Evolutionary conservation across 2,329 filamentous ascomycete species (phyloP), one percentile per base, ranked within the genome.

Genomic region (Ampelomyces quisqualis): DNA sequence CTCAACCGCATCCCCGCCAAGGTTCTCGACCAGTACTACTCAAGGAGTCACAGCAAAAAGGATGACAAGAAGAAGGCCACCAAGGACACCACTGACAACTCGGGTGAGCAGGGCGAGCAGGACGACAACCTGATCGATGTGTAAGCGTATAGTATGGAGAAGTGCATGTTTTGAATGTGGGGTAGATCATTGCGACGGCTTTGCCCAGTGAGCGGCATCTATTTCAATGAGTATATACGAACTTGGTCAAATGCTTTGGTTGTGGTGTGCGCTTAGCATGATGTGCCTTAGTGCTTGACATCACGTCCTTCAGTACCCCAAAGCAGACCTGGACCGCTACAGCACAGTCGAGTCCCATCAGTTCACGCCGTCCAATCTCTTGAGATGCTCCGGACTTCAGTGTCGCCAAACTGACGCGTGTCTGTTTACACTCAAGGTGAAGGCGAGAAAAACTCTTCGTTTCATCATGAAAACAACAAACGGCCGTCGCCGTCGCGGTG

Each of bases 1-100:
- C 86, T 98, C 60, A 98, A 98, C 77, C 88, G 94, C 53, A 77
- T 77, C 42, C 75, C 75, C 33, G 74, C 75, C 64, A 77, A 77
- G 70, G 64, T 77, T 4, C 66, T 77, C 31, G 73, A 77, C 43
- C 62, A 76, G 61, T 77, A 70, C 63, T 77, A 77, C 58, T 67
- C 70, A 57, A 63, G 75, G 50, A 67, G 61, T 55, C 60, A 69
- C 15, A 60, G 62, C 46, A 51, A 48, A 50, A 57, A 60, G 41
- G 60, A 61, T 34, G 67, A 67, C 57, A 65, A 63, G 57, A 68
- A 67, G 51, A 65, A 62, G 63, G 64, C 49, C 13, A 56, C 33
- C 31, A 60, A 60, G 45, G 72, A 73, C 51, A 74, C 70, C 26
- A 64, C 58, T 54, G 73, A 76, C 51, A 71, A 72, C 51, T 62